These are phyloP conservation scores for Coelastrella sp. DNA, from an alignment of 139 green algal species.

Conservation along the genomic window DNA sequence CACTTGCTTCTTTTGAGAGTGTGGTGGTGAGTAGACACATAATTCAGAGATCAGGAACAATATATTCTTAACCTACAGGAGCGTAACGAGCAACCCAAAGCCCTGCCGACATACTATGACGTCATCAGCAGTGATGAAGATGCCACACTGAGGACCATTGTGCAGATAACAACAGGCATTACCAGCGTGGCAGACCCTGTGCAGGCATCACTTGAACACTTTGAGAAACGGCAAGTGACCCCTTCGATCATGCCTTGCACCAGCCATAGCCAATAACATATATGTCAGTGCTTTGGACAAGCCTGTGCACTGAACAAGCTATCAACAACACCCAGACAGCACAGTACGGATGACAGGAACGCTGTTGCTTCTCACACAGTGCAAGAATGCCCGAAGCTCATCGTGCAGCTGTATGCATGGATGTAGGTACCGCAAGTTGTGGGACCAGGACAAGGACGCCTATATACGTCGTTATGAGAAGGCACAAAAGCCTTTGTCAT, in stretches of 20 bases:
- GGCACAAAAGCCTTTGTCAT: constrained; percentile 82
- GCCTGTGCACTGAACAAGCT: no score
- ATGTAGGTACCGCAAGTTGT: constrained; percentile 91
- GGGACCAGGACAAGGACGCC: constrained; percentile 89
- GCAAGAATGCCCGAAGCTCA: no score
- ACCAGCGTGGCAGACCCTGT: constrained; percentile 86
- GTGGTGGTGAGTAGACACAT: no score
- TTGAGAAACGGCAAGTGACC: constrained; percentile 71
- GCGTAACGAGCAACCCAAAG: constrained; percentile 51
- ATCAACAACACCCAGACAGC: no score
- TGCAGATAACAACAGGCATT: constrained; percentile 84
- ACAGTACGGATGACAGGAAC: no score
- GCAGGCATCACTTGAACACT: constrained; percentile 81
- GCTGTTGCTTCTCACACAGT: no score
- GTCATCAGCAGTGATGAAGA: constrained; percentile 84
- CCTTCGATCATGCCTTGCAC: neutral
- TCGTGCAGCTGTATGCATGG: neutral
- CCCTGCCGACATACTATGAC: constrained; percentile 74
- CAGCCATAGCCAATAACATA: no score
- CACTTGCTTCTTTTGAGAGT: no score
- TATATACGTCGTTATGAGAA: constrained; percentile 91
- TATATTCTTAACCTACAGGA: constrained; percentile 23
- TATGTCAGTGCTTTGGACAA: no score
- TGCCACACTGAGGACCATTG: constrained; percentile 80
- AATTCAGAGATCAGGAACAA: no score